A percentile compares a stretch with the other conserved stretches of the same genome.
Evolutionary conservation across 495 filamentous ascomycete species (phyloP).

Genomic region (Aspergillus sclerotiicarbonarius): DNA sequence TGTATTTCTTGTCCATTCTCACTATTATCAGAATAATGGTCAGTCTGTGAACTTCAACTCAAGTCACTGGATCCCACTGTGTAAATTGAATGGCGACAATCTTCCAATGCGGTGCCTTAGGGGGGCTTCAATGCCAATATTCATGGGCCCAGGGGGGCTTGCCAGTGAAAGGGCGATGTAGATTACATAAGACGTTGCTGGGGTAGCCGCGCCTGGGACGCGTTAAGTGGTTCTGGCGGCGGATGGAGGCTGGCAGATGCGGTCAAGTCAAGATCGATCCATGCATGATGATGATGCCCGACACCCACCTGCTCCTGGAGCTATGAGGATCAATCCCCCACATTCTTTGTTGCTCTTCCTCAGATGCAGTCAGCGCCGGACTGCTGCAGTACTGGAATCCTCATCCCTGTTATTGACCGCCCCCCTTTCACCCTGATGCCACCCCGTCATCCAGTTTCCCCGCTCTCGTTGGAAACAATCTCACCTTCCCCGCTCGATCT

Average conservation of each 20-base stretch:
- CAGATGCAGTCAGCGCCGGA: constrained; percentile 20
- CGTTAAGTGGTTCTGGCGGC: constrained; percentile 40
- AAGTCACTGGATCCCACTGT: too few species aligned
- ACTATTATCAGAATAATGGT: too few species aligned
- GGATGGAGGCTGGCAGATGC: constrained; percentile 18
- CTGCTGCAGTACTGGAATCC: constrained; percentile 21
- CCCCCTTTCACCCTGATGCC: constrained; percentile 31
- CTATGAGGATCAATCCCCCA: constrained; percentile 26
- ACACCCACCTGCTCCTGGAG: constrained; percentile 16
- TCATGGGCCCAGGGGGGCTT: too few species aligned
- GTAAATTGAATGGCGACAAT: too few species aligned
- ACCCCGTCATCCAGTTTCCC: constrained; percentile 38
- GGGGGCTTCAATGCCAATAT: too few species aligned
- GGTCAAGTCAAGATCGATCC: not conserved
- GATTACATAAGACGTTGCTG: constrained; percentile 23
- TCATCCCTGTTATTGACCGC: constrained; percentile 13
- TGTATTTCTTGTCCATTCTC: too few species aligned
- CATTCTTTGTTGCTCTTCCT: constrained; percentile 3
- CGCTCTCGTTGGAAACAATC: constrained; percentile 45
- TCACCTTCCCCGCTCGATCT: constrained; percentile 37
- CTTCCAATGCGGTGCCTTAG: too few species aligned
- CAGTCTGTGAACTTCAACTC: too few species aligned
- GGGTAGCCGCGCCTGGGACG: constrained; percentile 23
- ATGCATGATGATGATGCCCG: constrained; percentile 2
- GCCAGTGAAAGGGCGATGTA: not conserved